Conservation (phyloP, 2,329 filamentous ascomycete species). For the Coleophoma crateriformis region DNA sequence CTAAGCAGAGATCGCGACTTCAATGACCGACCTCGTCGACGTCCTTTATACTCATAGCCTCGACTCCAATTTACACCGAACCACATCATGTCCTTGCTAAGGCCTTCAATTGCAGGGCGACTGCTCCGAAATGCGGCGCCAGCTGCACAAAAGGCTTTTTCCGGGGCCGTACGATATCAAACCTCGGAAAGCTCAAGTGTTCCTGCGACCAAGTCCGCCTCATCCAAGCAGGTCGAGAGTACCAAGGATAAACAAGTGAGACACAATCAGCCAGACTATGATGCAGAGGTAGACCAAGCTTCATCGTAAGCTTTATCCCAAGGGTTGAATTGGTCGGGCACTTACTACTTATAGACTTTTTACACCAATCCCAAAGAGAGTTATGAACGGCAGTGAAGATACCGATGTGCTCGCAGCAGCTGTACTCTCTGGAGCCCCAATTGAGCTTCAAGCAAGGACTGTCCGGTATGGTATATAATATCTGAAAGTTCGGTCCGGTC, state of each 20-base stretch:
- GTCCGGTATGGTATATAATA: conserved; percentile 66
- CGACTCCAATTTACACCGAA: conserved; percentile 1
- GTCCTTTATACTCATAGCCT: too few relatives aligned
- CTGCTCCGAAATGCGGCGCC: conserved; percentile 43
- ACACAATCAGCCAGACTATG: conserved; percentile 70
- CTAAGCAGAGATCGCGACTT: conserved; percentile 9
- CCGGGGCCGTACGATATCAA: conserved; percentile 47
- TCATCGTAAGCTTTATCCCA: conserved; percentile 64
- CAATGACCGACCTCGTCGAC: conserved; percentile 2
- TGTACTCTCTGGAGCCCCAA: conserved; percentile 83
- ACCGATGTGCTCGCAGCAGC: conserved; percentile 71
- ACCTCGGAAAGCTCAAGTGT: conserved; percentile 34
- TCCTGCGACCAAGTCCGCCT: conserved; percentile 33
- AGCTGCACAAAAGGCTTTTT: conserved; percentile 28
- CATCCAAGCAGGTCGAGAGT: conserved; percentile 25
- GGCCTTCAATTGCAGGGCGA: conserved; percentile 46
- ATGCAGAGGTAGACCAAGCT: conserved; percentile 75
- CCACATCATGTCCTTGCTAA: conserved; percentile 59
- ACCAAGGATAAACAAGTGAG: conserved; percentile 9
- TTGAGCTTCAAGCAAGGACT: conserved; percentile 88
- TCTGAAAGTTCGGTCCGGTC: neutral
- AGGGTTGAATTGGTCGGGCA: conserved; percentile 6
- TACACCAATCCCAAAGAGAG: conserved; percentile 81
- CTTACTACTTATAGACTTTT: conserved; percentile 60
- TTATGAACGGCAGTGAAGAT: conserved; percentile 88